Evolutionary conservation across 176 grass and related monocot species (phyloP), one percentile per base, ranked within the genome.

Genomic region (Bothriochloa decipiens): DNA sequence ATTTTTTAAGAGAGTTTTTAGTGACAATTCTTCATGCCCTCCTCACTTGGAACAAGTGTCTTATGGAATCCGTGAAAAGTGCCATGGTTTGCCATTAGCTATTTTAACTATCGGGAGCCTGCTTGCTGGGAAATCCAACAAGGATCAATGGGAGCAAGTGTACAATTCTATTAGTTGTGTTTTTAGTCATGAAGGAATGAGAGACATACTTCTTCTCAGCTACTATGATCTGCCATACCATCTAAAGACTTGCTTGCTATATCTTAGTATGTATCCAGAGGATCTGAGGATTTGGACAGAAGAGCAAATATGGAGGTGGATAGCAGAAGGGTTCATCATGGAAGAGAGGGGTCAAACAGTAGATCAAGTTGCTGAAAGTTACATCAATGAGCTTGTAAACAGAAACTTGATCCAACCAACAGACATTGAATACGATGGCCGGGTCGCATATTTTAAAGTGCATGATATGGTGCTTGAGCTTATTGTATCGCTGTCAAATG

Each of bases 391-490:
- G 15, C 40, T 50, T 43, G 16, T 29, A 12, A 75, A 75, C 45
- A 63, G 70, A 61, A 65, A 14, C 6, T 28, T 74, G 43, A 50
- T 74, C 12, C 71, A 74, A 32, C 42, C 43, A 9, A 49, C 4
- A 10, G 1, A 5, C 1, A 28, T 74, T 0, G 0, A 0, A 2
- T 50, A 18, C 2, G 71, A 18, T 32, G 71, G 43, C 0, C 16
- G 3, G 14, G 43, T 7, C 0, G 2, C 5, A 5, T 6, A 0
- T 29, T 74, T 13, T 27, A 6, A 3, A 49, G 71, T 74, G 26
- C 73, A 75, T 75, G 47, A 75, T 13, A 57, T 75, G 73, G 73
- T 75, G 28, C 73, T 75, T 22, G 73, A 75, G 0, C 15, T 75
- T 20, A 75, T 75, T 0, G 9, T 75, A 6, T 57, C 49, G 0